Conservation (phyloP, 805 yeast species). For the Candida quercuum region DNA sequence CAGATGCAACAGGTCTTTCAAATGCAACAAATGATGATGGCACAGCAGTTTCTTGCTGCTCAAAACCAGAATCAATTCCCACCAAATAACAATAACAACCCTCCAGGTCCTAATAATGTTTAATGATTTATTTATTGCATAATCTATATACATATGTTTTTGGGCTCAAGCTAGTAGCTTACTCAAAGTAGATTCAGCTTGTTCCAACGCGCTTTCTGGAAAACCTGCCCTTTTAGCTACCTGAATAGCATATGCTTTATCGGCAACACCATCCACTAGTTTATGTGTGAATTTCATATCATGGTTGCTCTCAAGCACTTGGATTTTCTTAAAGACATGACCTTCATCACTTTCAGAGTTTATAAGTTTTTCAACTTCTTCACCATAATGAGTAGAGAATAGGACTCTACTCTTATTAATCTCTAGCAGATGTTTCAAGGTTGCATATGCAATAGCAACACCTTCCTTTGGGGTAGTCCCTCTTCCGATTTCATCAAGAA, state of each 20-base stretch:
- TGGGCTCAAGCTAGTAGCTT: not conserved
- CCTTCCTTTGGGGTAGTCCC: constrained; percentile 83
- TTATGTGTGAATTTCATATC: constrained; percentile 79
- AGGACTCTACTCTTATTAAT: constrained; percentile 70
- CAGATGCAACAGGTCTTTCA: constrained; percentile 27
- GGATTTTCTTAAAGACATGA: constrained; percentile 71
- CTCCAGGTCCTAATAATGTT: not conserved
- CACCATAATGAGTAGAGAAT: constrained; percentile 92
- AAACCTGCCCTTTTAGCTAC: constrained; percentile 93
- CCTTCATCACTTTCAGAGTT: constrained; percentile 49
- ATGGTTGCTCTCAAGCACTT: constrained; percentile 27
- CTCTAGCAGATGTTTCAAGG: constrained; percentile 75
- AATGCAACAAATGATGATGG: constrained; percentile 23
- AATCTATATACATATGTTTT: constrained; percentile 1
- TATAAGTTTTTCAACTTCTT: constrained; percentile 77
- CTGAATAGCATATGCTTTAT: constrained; percentile 93
- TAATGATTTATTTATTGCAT: too few species aligned
- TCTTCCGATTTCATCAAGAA: constrained; percentile 95
- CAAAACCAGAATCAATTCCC: constrained; percentile 4
- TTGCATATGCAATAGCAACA: constrained; percentile 95
- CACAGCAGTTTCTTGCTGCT: constrained; percentile 16
- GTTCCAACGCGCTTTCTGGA: constrained; percentile 76
- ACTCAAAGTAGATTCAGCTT: constrained; percentile 62
- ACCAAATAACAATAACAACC: not conserved
- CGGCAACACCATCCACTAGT: constrained; percentile 88